Base-by-base conservation (phyloP, 179 eudicot genomes). In the Heliamphora pulchella region DNA sequence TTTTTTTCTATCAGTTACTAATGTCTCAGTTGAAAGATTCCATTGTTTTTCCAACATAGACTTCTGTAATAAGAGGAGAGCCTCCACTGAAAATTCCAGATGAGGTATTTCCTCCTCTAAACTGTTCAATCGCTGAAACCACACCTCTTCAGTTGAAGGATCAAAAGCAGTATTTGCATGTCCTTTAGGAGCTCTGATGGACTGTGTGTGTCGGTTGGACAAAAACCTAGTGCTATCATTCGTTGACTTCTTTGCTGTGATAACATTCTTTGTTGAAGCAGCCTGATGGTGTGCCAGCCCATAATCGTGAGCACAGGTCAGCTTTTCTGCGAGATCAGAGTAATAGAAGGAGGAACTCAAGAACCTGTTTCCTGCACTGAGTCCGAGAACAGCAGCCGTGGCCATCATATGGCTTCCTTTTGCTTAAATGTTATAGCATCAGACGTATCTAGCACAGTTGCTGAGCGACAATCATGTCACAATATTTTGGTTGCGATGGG, bases 21-120 rank as follows among this genome's bases (percentile, higher is more conserved):
- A 64, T 48, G 67, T 80, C 70, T 89, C 90, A 62, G 91, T 75
- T 15, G 98, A 90, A 71, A 94, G 87, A 78, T 85, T 91, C 91
- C 93, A 91, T 87, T 92, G 98, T 83, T 96, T 92, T 79, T 96
- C 98, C 78, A 96, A 87, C 90, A 92, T 88, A 51, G 90, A 91
- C 82, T 91, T 96, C 79, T 96, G 99, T 75, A 94, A 80, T 81
- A 92, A 81, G 72, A 96, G 91, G 59, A 96, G 82, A 63, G 94
- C 97, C 76, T 96, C 98, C 74, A 90, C 85, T 13, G 88, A 65
- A 73, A 87, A 75, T 76, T 90, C 93, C 18, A 67, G 81, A 55
- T 83, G 85, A 53, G 81, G 83, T 57, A 59, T n/a, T 74, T 81
- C 87, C 48, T 88, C 90, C 55, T 84, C 91, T 77, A 86, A 63